Evolutionary conservation across 75 land plant species (phyloP), one percentile per base, ranked within the genome.

Genomic region (Pinus taeda): DNA sequence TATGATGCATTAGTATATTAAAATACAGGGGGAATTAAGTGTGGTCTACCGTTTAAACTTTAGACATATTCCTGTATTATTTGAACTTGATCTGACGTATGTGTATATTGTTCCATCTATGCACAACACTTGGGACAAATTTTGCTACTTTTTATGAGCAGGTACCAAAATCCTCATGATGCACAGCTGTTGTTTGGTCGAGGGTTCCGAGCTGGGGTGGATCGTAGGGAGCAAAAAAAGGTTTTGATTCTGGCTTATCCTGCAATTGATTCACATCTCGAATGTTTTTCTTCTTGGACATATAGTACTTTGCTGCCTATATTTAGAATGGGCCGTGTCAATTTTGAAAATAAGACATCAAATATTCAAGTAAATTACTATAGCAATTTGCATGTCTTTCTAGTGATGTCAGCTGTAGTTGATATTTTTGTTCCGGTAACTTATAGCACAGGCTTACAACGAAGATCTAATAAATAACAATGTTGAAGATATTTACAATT

Each of bases 211-310:
- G 99, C 99, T 20, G 99, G 99, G 17, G 91, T 97, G 89, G 99
- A 97, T 70, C 87, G 99, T 11, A 83, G 98, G 59, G 99, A 97
- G 85, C 99, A 97, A 85, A 97, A 97, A 84, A 97, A 97, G 90
- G 88, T 86, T 30, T 49, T 14, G 30, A 76, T 39, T 69, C 11
- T 18, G 42, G 21, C n/a, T 42, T 69, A 9, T 42, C n/a, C n/a
- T 21, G 55, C 55, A 49, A 49, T 49, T 49, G 55, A 39, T 26
- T 60, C 22, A 2, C 11, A 74, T 20, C 71, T 24, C 4, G 3
- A 39, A 69, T 69, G 39, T 69, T 69, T 42, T 39, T 6, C 12
- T 69, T 62, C 55, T 49, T 49, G 55, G 11, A 49, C 1, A 49
- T 9, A 49, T 49, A 9, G 55, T 9, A 49, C 55, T 49, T 49